These are phyloP conservation scores for Digitaria exilis DNA, from an alignment of 202 grass and related monocot species.

Conservation along the genomic window DNA sequence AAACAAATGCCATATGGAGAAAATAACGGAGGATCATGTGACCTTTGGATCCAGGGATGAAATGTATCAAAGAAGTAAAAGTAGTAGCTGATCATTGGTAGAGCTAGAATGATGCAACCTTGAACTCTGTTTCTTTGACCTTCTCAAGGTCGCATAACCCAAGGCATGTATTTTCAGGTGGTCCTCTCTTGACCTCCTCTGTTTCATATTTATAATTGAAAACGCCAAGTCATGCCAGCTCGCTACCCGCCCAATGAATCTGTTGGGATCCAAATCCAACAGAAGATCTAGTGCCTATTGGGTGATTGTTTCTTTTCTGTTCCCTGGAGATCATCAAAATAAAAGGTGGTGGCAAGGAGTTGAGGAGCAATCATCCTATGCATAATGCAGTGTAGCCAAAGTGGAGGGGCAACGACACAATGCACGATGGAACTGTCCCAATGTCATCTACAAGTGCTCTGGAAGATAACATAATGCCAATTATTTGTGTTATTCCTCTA, in stretches of 20 bases:
- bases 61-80: background rate
- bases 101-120: background rate
- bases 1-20: background rate
- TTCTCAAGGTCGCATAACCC: background rate
- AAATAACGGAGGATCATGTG: background rate
- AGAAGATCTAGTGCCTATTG: background rate
- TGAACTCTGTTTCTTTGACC: constrained; percentile 16
- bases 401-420: background rate
- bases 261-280: background rate
- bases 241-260: background rate
- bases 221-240: background rate
- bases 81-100: background rate
- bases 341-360: background rate
- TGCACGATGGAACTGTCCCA: background rate
- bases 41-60: constrained; percentile 29
- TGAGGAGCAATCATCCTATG: background rate
- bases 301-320: background rate
- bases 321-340: background rate
- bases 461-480: background rate
- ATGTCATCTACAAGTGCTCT: background rate
- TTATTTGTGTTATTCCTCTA: background rate
- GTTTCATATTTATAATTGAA: background rate
- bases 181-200: background rate
- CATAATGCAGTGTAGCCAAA: background rate
- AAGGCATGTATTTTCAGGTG: background rate